These are phyloP conservation scores for Trichosporon sp. DNA, from an alignment of 1,284 basidiomycete species.

Conservation along the genomic window DNA sequence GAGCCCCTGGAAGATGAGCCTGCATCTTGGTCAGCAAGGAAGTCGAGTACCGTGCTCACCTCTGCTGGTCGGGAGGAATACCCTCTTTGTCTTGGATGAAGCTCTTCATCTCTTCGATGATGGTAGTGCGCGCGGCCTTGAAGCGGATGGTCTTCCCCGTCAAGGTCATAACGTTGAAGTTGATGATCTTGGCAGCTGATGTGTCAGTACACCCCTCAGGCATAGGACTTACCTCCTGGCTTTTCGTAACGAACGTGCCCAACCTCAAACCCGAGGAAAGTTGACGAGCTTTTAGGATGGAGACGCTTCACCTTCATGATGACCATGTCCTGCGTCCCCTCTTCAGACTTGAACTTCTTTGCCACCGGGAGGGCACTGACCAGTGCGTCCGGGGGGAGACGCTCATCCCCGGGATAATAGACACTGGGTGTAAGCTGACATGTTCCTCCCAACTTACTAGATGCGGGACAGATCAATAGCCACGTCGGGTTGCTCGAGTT, in stretches of 20 bases:
- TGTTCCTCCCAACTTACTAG: too few species aligned
- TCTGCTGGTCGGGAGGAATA: background rate
- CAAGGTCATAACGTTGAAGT: background rate
- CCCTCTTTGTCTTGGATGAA: background rate
- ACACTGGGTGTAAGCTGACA: too few species aligned
- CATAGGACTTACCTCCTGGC: background rate
- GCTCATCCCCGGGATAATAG: too few species aligned
- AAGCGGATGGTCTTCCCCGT: background rate
- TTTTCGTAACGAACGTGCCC: too few species aligned
- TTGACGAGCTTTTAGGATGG: background rate
- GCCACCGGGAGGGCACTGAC: background rate
- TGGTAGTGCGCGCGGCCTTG: background rate
- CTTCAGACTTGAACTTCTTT: background rate
- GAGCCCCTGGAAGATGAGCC: background rate
- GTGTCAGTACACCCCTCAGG: background rate
- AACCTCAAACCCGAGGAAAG: too few species aligned
- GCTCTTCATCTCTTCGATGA: background rate
- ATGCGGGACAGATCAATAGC: too few species aligned
- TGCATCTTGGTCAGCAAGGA: background rate
- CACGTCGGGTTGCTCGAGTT: too few species aligned
- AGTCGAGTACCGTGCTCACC: background rate
- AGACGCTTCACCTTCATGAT: too few species aligned
- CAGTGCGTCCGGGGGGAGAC: too few species aligned
- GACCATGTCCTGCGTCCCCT: too few species aligned
- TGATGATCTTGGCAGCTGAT: background rate